Percentiles rank a stretch among this genome's conserved stretches.
These are phyloP conservation scores for Scheffersomyces illinoinensis DNA, from an alignment of 1,139 yeast species.

Conservation along the genomic window DNA sequence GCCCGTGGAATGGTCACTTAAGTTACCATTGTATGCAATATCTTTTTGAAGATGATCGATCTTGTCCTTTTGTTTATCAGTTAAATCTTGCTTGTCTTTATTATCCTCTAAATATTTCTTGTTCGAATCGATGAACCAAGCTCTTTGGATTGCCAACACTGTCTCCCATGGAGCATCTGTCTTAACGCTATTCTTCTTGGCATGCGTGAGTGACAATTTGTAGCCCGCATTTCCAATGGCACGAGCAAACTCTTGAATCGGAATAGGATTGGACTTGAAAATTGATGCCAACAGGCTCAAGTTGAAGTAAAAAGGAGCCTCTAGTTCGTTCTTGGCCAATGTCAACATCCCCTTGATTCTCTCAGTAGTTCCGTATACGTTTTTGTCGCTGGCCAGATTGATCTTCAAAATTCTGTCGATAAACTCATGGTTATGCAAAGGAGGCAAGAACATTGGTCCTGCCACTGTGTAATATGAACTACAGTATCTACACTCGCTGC, in stretches of 20 bases:
- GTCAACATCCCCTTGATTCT: slow-evolving; percentile 92
- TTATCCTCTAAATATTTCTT: slow-evolving; percentile 22
- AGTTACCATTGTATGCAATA: slow-evolving; percentile 33
- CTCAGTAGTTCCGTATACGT: slow-evolving; percentile 71
- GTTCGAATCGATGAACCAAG: slow-evolving; percentile 58
- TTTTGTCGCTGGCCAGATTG: slow-evolving; percentile 48
- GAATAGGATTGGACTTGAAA: slow-evolving; percentile 81
- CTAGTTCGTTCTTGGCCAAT: slow-evolving; percentile 70
- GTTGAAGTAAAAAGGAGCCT: slow-evolving; percentile 75
- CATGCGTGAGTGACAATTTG: slow-evolving; percentile 83
- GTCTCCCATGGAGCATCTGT: slow-evolving; percentile 86
- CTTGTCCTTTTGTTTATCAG: slow-evolving; percentile 21
- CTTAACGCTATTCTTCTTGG: slow-evolving; percentile 80
- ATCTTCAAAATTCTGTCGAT: slow-evolving; percentile 61
- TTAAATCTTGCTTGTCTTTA: slow-evolving; percentile 30
- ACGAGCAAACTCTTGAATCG: slow-evolving; percentile 67
- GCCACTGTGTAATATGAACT: slow-evolving; percentile 71
- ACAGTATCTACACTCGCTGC: slow-evolving; percentile 61
- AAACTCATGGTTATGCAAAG: slow-evolving; percentile 68
- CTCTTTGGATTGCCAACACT: slow-evolving; percentile 69
- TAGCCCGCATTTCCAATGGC: slow-evolving; percentile 89
- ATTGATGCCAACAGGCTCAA: slow-evolving; percentile 75
- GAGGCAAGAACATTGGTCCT: slow-evolving; percentile 97
- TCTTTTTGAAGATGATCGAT: slow-evolving; percentile 27
- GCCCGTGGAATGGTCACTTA: slow-evolving; percentile 55